phyloP scores from a whole-genome alignment of 371 early-diverging fungal genomes.

The Mortierella sp. region DNA sequence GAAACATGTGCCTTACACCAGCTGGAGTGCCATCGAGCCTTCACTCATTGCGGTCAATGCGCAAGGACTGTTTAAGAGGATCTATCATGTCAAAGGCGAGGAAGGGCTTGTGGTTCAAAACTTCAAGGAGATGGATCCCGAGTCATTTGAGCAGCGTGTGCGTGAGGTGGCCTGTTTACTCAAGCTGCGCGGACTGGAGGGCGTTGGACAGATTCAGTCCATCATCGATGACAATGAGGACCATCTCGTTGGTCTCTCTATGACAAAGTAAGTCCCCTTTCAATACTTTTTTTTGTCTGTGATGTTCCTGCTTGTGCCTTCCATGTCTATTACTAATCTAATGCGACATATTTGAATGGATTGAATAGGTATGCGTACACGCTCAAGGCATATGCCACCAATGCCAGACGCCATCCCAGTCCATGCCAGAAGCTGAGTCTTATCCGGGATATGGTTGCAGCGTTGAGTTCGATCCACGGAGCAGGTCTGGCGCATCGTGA shows the following conservation, averaged over 20 bases:
- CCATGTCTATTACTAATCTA: not conserved
- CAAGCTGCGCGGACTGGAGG: constrained; percentile 41
- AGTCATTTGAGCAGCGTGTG: constrained; percentile 53
- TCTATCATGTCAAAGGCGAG: constrained; percentile 51
- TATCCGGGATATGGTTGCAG: constrained; percentile 67
- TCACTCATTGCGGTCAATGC: constrained; percentile 55
- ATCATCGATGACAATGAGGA: constrained; percentile 49
- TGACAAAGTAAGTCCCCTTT: constrained; percentile 49
- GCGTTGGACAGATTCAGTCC: constrained; percentile 56
- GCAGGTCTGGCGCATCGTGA: constrained; percentile 74
- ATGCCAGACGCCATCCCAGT: constrained; percentile 66
- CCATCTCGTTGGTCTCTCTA: constrained; percentile 53
- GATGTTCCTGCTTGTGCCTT: not conserved
- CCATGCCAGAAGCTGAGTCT: constrained; percentile 72
- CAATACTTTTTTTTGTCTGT: not conserved
- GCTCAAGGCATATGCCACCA: constrained; percentile 68
- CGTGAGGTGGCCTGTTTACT: constrained; percentile 56
- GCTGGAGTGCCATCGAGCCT: constrained; percentile 49
- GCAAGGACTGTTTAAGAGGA: constrained; percentile 58
- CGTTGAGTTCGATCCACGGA: constrained; percentile 65
- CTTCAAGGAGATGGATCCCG: constrained; percentile 56
- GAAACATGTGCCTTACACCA: constrained; percentile 47
- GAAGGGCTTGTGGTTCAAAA: constrained; percentile 48
- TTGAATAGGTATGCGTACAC: constrained; percentile 65
- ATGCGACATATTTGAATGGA: not conserved